These are phyloP conservation scores for Rhizophora mangle DNA, from an alignment of 345 rosid species.

Conservation along the genomic window DNA sequence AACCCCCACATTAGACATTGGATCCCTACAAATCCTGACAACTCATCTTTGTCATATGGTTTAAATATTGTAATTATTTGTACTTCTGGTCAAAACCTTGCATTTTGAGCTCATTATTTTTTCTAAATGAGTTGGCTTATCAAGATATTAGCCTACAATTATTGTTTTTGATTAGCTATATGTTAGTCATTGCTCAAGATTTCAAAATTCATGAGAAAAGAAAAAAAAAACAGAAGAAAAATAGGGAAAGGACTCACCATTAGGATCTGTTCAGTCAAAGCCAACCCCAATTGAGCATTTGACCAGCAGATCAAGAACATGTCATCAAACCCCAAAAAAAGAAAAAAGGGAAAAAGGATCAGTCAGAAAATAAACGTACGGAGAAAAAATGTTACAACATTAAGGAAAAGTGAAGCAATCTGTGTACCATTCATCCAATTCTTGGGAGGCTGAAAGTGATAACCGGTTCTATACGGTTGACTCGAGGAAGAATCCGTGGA, in stretches of 20 bases:
- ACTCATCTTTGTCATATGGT: too few species aligned
- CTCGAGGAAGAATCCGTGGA: slow-evolving; percentile 10
- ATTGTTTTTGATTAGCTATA: too few species aligned
- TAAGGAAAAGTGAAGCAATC: background rate
- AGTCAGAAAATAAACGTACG: background rate
- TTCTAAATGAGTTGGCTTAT: too few species aligned
- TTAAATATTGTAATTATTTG: too few species aligned
- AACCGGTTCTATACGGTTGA: slow-evolving; percentile 66
- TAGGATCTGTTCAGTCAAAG: slow-evolving; percentile 56
- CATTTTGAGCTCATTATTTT: too few species aligned
- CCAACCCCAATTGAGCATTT: slow-evolving; percentile 16
- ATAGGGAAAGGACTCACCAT: slow-evolving; percentile 45
- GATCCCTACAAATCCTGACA: too few species aligned
- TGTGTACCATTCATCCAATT: slow-evolving; percentile 76
- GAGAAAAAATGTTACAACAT: background rate
- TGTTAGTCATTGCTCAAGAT: background rate
- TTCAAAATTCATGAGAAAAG: background rate
- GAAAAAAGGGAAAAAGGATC: slow-evolving; percentile 9
- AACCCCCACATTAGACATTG: too few species aligned
- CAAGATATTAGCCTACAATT: too few species aligned
- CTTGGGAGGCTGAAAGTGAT: slow-evolving; percentile 67
- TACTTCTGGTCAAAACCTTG: too few species aligned
- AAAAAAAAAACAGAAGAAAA: background rate
- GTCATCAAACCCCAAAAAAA: background rate
- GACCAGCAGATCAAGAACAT: background rate